Base-by-base conservation (phyloP, 495 filamentous ascomycete genomes). In the Tuber aestivum region DNA sequence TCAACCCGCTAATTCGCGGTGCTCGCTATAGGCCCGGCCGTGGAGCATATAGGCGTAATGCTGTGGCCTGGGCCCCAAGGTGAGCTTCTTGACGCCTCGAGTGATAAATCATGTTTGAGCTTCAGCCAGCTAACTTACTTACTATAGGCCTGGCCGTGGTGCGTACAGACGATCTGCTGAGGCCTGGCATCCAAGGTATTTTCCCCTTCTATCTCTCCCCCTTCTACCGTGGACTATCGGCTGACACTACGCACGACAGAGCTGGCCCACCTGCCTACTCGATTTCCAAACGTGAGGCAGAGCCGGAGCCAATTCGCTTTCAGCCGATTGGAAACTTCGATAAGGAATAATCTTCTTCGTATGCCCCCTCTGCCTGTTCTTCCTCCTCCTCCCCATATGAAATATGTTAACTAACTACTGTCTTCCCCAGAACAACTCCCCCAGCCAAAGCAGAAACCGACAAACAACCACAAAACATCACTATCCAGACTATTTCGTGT, bases 111-210 rank as follows among this genome's bases (percentile, higher is more conserved):
- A 65, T 65, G 56, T 35, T 20, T 35, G 27, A 35, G 14, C 27
- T 35, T 65, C 12, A 65, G 16, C 14, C 14, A 8, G 27, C 56
- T 65, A 16, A 65, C 56, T 32, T 65, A 65, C 12, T 14, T 65
- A n/a, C 14, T 12, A 65, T 65, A 65, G 56, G 16, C 56, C 27
- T 18, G 56, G 56, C 6, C 56, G 56, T 18, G 56, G 56, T 20
- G 56, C 56, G 35, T 65, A 65, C n/a, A 32, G 32, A 18, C 56
- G 56, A 14, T 35, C 56, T 20, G 56, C 56, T 5, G 56, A 65
- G 32, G 56, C 56, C 56, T 65, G 56, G 56, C 56, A 65, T 65
- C 27, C 56, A 65, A 65, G 56, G 56, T 35, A 65, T n/a, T 6
- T 6, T 2, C 21, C 48, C 48, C 48, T 50, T 14, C 27, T 35